Conservation (phyloP, 257 asterid species). For the Datura wrightii region DNA sequence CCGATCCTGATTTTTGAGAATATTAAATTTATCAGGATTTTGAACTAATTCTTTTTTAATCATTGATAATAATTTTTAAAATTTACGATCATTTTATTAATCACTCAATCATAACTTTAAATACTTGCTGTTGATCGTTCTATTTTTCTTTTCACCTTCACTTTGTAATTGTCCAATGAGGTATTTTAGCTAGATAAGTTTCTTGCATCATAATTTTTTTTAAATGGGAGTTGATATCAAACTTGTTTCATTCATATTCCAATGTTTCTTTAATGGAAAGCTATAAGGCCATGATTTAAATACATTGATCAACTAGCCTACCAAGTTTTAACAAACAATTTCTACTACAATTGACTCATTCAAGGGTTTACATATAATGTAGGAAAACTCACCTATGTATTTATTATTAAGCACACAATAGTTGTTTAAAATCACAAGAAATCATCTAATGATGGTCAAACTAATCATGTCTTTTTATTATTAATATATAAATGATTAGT, state of each 20-base stretch:
- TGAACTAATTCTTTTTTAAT: background rate
- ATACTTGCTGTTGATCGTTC: background rate
- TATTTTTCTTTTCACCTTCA: background rate
- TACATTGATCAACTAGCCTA: background rate
- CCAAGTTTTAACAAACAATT: background rate
- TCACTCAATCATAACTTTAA: background rate
- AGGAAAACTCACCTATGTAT: constrained; percentile 9
- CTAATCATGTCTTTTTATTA: background rate
- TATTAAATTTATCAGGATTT: too few species aligned
- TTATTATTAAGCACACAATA: constrained; percentile 2
- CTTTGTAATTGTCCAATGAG: background rate
- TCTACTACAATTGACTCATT: constrained; percentile 22
- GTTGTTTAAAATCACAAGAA: constrained; percentile 7
- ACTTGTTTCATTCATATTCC: constrained; percentile 3
- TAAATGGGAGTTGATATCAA: background rate
- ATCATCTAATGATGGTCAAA: constrained; percentile 18
- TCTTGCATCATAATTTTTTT: background rate
- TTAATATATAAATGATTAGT: constrained; percentile 16
- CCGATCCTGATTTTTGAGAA: too few species aligned
- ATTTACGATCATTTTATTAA: background rate
- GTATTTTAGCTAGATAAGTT: constrained; percentile 14
- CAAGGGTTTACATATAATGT: background rate
- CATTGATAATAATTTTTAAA: background rate
- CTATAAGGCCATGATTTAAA: background rate
- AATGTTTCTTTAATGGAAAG: background rate